Evolutionary conservation across 352 stramenopile genomes (phyloP).

Genomic region (Phytophthora syringae): DNA sequence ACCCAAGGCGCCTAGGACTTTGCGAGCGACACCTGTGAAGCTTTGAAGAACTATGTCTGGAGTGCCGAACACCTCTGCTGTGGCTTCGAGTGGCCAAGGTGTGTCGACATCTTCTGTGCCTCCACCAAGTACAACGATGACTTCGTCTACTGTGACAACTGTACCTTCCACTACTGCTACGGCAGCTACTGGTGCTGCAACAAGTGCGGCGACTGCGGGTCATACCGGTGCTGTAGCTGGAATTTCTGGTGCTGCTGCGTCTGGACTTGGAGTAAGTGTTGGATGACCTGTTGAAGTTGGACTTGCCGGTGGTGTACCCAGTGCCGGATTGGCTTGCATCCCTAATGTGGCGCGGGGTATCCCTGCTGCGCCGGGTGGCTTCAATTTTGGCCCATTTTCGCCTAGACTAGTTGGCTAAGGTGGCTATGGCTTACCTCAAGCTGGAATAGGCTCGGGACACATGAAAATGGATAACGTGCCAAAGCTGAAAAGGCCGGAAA

Average conservation of each 20-base stretch:
- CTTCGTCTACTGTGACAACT: not conserved
- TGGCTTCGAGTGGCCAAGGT: not conserved
- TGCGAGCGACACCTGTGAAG: not conserved
- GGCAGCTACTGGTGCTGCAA: not conserved
- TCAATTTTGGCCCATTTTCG: not conserved
- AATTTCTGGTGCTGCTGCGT: too few species aligned
- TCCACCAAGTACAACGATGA: not conserved
- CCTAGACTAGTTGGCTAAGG: not conserved
- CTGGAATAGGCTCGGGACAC: not conserved
- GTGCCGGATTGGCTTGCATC: not conserved
- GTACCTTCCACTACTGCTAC: not conserved
- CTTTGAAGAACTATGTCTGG: not conserved
- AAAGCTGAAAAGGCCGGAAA: not conserved
- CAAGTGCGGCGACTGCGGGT: not conserved
- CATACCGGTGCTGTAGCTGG: not conserved
- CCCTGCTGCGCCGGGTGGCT: not conserved
- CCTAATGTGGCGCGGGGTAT: too few species aligned
- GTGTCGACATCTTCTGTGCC: too few species aligned
- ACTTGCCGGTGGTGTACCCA: not conserved
- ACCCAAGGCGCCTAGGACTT: not conserved
- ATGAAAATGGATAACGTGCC: slow-evolving; percentile 4
- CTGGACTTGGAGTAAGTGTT: too few species aligned
- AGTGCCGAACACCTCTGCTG: not conserved
- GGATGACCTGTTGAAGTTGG: too few species aligned
- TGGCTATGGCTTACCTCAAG: not conserved